Evolutionary conservation across 768 basidiomycete species (phyloP).

Genomic region (Naganishia randhawae): DNA sequence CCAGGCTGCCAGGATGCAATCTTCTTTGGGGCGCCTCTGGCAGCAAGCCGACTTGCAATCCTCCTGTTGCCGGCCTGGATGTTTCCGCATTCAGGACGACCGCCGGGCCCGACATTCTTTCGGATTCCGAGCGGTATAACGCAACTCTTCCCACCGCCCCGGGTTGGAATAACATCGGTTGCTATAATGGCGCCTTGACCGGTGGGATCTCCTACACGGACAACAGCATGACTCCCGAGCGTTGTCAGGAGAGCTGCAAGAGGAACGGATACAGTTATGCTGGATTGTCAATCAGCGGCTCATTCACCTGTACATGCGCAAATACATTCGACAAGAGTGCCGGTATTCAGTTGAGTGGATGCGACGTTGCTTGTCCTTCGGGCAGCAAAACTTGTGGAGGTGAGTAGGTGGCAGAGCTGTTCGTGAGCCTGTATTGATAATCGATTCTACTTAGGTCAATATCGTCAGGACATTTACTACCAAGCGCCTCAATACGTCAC

Average conservation of each 20-base stretch:
- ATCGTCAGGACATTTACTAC: constrained; percentile 9
- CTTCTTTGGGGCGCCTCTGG: constrained; percentile 39
- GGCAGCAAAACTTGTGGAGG: constrained; percentile 30
- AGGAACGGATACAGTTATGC: constrained; percentile 32
- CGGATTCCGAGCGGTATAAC: constrained; percentile 26
- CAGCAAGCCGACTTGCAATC: constrained; percentile 41
- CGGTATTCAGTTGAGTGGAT: neutral
- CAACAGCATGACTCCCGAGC: constrained; percentile 29
- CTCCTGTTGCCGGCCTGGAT: constrained; percentile 34
- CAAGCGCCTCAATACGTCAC: constrained; percentile 8
- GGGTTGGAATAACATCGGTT: constrained; percentile 40
- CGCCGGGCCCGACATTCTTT: constrained; percentile 34
- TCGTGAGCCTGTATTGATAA: constrained; percentile 5
- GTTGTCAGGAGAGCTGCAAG: constrained; percentile 31
- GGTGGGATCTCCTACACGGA: constrained; percentile 33
- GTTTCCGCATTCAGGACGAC: constrained; percentile 33
- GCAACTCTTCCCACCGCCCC: constrained; percentile 34
- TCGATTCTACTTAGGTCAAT: constrained; percentile 3
- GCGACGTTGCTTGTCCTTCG: constrained; percentile 33
- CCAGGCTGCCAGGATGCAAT: constrained; percentile 45
- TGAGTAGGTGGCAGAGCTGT: constrained; percentile 24
- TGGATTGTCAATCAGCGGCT: constrained; percentile 20
- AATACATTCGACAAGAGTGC: constrained; percentile 7
- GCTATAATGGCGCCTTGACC: constrained; percentile 30
- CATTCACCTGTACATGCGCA: constrained; percentile 13